These are phyloP conservation scores for Cutaneotrichosporon cavernicola DNA, from an alignment of 1,284 basidiomycete species.

Conservation along the genomic window DNA sequence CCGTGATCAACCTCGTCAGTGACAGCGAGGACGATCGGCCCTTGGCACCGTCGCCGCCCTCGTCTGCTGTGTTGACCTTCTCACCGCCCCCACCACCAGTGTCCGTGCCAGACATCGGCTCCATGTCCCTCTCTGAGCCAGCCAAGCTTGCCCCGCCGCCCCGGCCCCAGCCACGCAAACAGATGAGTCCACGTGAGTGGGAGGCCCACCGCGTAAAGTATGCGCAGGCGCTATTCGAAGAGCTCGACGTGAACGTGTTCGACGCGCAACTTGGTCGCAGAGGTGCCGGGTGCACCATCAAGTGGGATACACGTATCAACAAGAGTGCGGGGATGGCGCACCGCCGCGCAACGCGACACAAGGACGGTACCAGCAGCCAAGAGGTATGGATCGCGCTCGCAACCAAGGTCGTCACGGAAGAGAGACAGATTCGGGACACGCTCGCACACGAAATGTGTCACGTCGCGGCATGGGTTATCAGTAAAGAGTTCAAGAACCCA, in stretches of 20 bases:
- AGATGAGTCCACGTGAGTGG: constrained; percentile 30
- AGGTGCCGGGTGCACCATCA: constrained; percentile 33
- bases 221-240: constrained; percentile 42
- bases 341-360: constrained; percentile 21
- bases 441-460: constrained; percentile 54
- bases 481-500: constrained; percentile 46
- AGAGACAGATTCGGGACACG: constrained; percentile 46
- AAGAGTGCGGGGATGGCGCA: constrained; percentile 49
- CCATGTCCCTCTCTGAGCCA: constrained; percentile 15
- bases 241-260: constrained; percentile 46
- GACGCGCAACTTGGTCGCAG: constrained; percentile 34
- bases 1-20: constrained; percentile 14
- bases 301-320: constrained; percentile 47
- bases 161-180: constrained; percentile 17
- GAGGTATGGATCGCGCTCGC: constrained; percentile 36
- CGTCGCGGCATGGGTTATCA: constrained; percentile 48
- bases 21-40: constrained; percentile 11
- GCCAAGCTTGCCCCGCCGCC: not conserved
- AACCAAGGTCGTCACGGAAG: constrained; percentile 40
- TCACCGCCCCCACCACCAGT: constrained; percentile 27
- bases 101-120: constrained; percentile 25
- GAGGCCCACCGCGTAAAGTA: constrained; percentile 1
- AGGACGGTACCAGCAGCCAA: constrained; percentile 18
- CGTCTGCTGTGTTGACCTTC: constrained; percentile 26
- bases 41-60: not conserved